Base-by-base conservation (phyloP, 371 early-diverging fungal genomes). In the Mortierella polycephala region DNA sequence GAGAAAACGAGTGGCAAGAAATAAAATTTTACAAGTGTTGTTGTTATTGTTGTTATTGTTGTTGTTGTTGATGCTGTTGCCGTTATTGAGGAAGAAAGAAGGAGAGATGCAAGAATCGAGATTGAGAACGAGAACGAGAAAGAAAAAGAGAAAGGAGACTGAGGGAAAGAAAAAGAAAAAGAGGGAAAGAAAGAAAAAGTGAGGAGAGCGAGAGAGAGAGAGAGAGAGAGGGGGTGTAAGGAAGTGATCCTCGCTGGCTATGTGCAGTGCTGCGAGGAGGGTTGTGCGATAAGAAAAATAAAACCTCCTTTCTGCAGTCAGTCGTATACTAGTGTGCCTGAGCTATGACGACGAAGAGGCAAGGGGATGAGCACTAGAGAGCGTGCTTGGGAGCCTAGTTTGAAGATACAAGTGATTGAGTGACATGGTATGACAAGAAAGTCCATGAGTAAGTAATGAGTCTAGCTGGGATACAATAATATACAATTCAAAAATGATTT, bases 281-380 rank as follows among this genome's bases (percentile, higher is more conserved):
- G n/a, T n/a, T n/a, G n/a, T n/a, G n/a, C n/a, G n/a, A n/a, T 37
- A 23, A 55, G 55, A 55, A 23, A 55, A 9, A 30, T 6, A 46
- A 44, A 57, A 30, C 54, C 37, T 54, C 54, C 37, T 54, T 50
- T 50, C n/a, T 14, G 20, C 18, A 50, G 50, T n/a, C 50, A n/a
- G 50, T 50, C n/a, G 50, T 50, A n/a, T 8, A 16, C 50, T 50
- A 50, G n/a, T n/a, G 11, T 50, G 50, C 50, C 50, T 50, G 50
- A 50, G 50, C 50, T 11, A 50, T 50, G 50, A 50, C 50, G 50
- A 50, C 20, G 50, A n/a, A 50, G 7, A 50, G 50, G n/a, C 50
- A n/a, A n/a, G 50, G 50, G 50, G 50, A 50, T 50, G 50, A 50
- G 50, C 50, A 50, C 50, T 50, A 50, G 20, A 50, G 16, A 50